Percentiles rank a stretch among this genome's conserved stretches.
phyloP scores from a whole-genome alignment of 495 filamentous ascomycete species.

The Tricharina praecox region DNA sequence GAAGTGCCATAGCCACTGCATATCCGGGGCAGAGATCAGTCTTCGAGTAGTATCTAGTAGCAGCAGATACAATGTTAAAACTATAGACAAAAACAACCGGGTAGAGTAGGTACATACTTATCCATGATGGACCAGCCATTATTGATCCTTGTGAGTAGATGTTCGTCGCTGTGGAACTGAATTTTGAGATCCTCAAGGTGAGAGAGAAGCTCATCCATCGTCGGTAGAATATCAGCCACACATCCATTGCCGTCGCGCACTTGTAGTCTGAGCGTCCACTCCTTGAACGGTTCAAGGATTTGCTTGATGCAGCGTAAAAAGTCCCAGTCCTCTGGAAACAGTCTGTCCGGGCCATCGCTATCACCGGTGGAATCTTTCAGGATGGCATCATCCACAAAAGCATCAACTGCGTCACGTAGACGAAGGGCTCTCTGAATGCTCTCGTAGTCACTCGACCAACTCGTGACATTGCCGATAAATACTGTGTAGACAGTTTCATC shows the following conservation, averaged over 20 bases:
- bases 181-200: not conserved
- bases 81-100: no score
- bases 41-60: constrained; percentile 3
- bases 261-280: constrained; percentile 2
- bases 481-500: not conserved
- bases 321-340: constrained; percentile 9
- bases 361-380: not conserved
- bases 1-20: not conserved
- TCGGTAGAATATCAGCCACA: constrained; percentile 3
- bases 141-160: constrained; percentile 3
- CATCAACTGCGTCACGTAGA: constrained; percentile 7
- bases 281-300: constrained; percentile 5
- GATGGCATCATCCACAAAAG: constrained; percentile 5
- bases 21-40: not conserved
- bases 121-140: constrained; percentile 5
- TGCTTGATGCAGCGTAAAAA: constrained; percentile 4
- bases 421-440: constrained; percentile 5
- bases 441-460: constrained; percentile 12
- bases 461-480: constrained; percentile 7
- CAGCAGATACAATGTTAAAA: no score
- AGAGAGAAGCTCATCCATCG: not conserved
- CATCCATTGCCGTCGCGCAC: not conserved
- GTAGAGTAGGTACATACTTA: no score
- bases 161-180: not conserved
- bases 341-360: not conserved